These are phyloP conservation scores for Cryptosporidium canis DNA, from an alignment of 169 alveolate genomes.

Conservation along the genomic window DNA sequence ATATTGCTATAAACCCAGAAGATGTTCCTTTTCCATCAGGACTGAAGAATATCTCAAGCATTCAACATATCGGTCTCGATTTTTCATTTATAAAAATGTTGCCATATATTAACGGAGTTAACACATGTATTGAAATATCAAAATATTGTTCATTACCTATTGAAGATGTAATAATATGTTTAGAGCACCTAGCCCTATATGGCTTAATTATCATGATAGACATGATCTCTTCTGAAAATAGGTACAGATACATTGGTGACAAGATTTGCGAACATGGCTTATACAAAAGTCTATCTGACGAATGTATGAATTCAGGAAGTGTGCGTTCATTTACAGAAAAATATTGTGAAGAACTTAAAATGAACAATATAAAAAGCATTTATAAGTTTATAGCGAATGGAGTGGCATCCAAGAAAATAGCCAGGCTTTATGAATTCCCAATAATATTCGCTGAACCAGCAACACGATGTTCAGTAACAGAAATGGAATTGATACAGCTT, in stretches of 20 bases:
- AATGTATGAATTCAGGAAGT: conserved; percentile 35
- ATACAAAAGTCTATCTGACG: conserved; percentile 11
- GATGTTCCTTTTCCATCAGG: conserved; percentile 42
- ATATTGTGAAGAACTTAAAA: neutral
- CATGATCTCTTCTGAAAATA: conserved; percentile 57
- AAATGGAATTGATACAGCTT: neutral
- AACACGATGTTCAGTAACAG: neutral
- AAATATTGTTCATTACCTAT: conserved; percentile 18
- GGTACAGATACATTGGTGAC: conserved; percentile 51
- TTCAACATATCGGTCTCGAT: conserved; percentile 35
- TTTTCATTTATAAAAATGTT: conserved; percentile 14
- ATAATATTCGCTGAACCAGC: neutral
- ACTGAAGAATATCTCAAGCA: neutral
- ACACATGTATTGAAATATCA: conserved; percentile 53
- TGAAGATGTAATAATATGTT: conserved; percentile 31
- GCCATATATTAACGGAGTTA: conserved; percentile 29
- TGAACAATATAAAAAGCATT: conserved; percentile 5
- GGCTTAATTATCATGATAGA: conserved; percentile 26
- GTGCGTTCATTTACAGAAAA: conserved; percentile 38
- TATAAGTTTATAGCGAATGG: conserved; percentile 22
- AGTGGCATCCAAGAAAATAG: conserved; percentile 8
- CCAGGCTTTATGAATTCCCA: conserved; percentile 49
- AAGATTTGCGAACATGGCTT: neutral
- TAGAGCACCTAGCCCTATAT: conserved; percentile 49
- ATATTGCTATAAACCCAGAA: neutral